Percentiles rank a stretch among this genome's conserved stretches.
Evolutionary conservation across 768 basidiomycete genomes (phyloP).

Genomic region (Lentinula aciculospora): DNA sequence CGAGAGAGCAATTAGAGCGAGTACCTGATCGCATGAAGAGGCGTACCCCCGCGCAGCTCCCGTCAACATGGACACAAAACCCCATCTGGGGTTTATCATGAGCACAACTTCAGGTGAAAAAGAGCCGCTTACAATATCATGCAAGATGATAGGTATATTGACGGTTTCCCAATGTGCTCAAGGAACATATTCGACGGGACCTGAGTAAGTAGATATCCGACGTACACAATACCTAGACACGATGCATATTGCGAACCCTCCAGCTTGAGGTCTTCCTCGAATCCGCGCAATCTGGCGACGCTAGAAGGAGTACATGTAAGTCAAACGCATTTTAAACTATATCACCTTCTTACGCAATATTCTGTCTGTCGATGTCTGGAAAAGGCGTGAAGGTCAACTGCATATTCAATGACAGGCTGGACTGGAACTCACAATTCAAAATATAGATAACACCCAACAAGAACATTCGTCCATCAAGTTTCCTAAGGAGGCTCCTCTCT

Average conservation of each 20-base stretch:
- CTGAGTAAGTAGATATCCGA: conserved; percentile 76
- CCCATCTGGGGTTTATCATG: not conserved
- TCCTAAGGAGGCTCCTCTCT: conserved; percentile 28
- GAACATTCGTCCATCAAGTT: conserved; percentile 46
- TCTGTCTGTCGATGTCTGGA: conserved; percentile 64
- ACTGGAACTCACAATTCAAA: conserved; percentile 37
- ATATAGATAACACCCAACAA: conserved; percentile 42
- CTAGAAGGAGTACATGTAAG: conserved; percentile 25
- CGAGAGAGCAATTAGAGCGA: not conserved
- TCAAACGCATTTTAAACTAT: not conserved
- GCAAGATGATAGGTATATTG: conserved; percentile 59
- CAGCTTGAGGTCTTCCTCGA: conserved; percentile 62
- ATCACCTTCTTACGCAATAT: conserved; percentile 44
- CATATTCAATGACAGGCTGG: conserved; percentile 18
- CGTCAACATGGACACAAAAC: not conserved
- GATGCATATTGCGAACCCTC: conserved; percentile 62
- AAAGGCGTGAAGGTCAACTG: not conserved
- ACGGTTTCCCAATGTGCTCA: conserved; percentile 38
- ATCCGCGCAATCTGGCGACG: conserved; percentile 67
- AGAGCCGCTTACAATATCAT: conserved; percentile 55
- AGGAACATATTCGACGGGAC: conserved; percentile 80
- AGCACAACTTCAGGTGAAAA: conserved; percentile 23
- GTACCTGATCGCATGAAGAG: not conserved
- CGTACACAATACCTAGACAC: conserved; percentile 62
- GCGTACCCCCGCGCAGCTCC: not conserved